Percentiles rank a stretch among this genome's conserved stretches.
These are phyloP conservation scores for Sequoiadendron giganteum DNA, from an alignment of 75 land plant species.

Conservation along the genomic window DNA sequence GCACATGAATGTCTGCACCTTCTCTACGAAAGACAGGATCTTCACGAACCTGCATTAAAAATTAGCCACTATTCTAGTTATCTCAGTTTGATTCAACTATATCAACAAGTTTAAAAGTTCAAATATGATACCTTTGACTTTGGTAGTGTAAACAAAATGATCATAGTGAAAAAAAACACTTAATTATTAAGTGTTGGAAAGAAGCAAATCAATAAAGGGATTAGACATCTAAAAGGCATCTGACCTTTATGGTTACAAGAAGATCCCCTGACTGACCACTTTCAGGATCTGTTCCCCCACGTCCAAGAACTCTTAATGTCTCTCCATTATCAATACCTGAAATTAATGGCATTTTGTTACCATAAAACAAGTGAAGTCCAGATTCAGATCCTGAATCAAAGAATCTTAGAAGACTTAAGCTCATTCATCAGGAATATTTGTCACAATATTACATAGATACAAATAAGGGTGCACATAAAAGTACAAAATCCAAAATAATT, in stretches of 20 bases:
- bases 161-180: not conserved
- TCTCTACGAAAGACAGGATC: constrained; percentile 94
- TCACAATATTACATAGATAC: not conserved
- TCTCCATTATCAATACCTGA: constrained; percentile 66
- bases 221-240: not conserved
- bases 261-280: constrained; percentile 89
- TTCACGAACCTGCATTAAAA: constrained; percentile 56
- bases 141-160: not conserved
- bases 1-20: constrained; percentile 90
- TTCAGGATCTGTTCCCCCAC: constrained; percentile 90
- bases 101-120: not conserved
- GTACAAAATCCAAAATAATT: not conserved
- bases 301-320: constrained; percentile 56
- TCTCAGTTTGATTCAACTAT: not conserved
- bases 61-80: not conserved
- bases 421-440: not conserved
- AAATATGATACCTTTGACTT: not conserved
- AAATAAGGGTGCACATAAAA: not conserved
- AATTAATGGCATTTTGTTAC: not conserved
- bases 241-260: constrained; percentile 68
- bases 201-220: not conserved
- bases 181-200: not conserved
- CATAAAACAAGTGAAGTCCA: not conserved
- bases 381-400: not conserved
- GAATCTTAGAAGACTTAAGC: not conserved